These are phyloP conservation scores for Candida manassasensis DNA, from an alignment of 805 yeast genomes.

Conservation along the genomic window DNA sequence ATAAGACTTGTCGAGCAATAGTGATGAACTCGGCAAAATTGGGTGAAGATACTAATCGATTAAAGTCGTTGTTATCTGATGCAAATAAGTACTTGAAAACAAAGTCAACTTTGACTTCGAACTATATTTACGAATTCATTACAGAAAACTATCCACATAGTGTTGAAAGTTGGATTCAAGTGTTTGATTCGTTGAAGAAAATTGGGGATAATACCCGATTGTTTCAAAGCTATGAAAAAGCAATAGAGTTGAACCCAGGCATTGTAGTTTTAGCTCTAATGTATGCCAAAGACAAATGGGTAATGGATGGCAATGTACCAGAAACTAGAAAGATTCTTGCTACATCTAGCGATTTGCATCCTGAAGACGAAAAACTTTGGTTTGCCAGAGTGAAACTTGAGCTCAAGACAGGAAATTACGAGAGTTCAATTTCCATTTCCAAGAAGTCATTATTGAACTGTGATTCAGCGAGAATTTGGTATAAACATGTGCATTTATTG, in stretches of 20 bases:
- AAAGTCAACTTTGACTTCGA: conserved; percentile 32
- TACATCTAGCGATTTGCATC: conserved; percentile 40
- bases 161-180: conserved; percentile 45
- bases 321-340: conserved; percentile 52
- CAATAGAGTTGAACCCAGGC: conserved; percentile 47
- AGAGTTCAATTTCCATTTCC: conserved; percentile 31
- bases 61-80: conserved; percentile 18
- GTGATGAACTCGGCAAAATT: conserved; percentile 28
- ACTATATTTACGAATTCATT: conserved; percentile 44
- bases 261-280: conserved; percentile 52
- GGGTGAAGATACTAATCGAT: conserved; percentile 5
- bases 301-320: conserved; percentile 37
- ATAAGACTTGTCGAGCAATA: conserved; percentile 50
- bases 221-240: conserved; percentile 44
- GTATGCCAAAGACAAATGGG: conserved; percentile 72
- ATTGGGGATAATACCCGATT: conserved; percentile 10
- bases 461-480: conserved; percentile 46
- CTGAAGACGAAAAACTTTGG: conserved; percentile 56
- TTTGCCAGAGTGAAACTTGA: conserved; percentile 70
- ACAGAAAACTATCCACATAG: conserved; percentile 45
- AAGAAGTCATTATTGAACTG: conserved; percentile 15
- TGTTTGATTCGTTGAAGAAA: conserved; percentile 30
- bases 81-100: conserved; percentile 24
- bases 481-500: conserved; percentile 40
- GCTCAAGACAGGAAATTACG: conserved; percentile 35